Conservation (phyloP, 768 basidiomycete species). For the Russula sp. region DNA sequence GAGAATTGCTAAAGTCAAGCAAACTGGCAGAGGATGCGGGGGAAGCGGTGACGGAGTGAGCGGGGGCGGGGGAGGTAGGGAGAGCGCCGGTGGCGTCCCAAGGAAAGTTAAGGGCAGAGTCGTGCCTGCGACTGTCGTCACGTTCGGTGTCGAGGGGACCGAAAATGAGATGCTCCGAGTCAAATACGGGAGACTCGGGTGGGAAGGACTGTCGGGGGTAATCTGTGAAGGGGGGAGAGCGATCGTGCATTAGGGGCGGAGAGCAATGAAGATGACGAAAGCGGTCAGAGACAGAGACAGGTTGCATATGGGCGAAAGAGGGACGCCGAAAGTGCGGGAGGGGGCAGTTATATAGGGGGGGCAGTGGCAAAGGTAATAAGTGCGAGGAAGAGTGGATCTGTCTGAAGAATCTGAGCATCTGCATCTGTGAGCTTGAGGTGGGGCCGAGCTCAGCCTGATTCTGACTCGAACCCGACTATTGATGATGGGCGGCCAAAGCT, state of each 20-base stretch:
- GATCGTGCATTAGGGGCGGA: slow-evolving; percentile 26
- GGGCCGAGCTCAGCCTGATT: background rate
- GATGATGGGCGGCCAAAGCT: background rate
- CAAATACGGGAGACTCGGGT: slow-evolving; percentile 34
- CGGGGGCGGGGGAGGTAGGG: slow-evolving; percentile 34
- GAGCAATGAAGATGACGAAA: slow-evolving; percentile 19
- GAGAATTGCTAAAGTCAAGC: slow-evolving; percentile 39
- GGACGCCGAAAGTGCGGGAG: slow-evolving; percentile 26
- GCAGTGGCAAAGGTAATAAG: slow-evolving; percentile 5
- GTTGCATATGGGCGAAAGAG: slow-evolving; percentile 27
- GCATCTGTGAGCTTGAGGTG: background rate
- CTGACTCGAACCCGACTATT: slow-evolving; percentile 9
- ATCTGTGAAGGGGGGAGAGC: slow-evolving; percentile 28
- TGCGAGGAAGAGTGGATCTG: slow-evolving; percentile 3
- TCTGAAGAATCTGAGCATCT: slow-evolving; percentile 1
- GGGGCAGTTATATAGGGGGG: slow-evolving; percentile 26
- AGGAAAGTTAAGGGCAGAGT: slow-evolving; percentile 28
- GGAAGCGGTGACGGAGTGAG: slow-evolving; percentile 36
- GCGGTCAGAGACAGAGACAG: slow-evolving; percentile 21
- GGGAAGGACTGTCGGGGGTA: slow-evolving; percentile 27
- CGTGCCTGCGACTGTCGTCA: slow-evolving; percentile 35
- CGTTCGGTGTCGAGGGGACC: slow-evolving; percentile 45
- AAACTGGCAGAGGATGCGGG: slow-evolving; percentile 38
- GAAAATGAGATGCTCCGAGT: slow-evolving; percentile 52
- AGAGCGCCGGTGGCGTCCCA: slow-evolving; percentile 41